These are phyloP conservation scores for Aspergillus intermedius DNA, from an alignment of 2,329 filamentous ascomycete species.

Conservation along the genomic window DNA sequence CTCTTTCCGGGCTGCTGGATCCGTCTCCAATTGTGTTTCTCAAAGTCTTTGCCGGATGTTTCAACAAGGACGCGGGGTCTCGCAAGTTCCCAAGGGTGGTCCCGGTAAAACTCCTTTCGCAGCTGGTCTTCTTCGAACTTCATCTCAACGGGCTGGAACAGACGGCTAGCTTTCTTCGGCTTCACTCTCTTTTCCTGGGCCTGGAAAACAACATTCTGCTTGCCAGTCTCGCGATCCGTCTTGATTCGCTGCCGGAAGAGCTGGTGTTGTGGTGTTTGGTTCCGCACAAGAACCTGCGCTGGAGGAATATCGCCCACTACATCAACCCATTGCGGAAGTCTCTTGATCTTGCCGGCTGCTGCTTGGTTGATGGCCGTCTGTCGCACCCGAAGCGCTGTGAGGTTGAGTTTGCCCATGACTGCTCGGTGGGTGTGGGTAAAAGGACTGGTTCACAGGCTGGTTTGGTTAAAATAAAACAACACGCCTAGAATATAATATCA, in stretches of 20 bases:
- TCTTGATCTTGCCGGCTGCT: slow-evolving; percentile 28
- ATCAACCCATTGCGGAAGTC: slow-evolving; percentile 49
- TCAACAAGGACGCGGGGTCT: slow-evolving; percentile 80
- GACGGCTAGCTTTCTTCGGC: slow-evolving; percentile 59
- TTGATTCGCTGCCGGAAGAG: slow-evolving; percentile 35
- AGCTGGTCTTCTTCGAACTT: slow-evolving; percentile 77
- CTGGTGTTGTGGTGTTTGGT: slow-evolving; percentile 44
- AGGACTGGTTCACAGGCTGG: background rate
- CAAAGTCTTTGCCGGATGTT: slow-evolving; percentile 72
- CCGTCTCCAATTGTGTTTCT: slow-evolving; percentile 71
- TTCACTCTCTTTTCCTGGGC: slow-evolving; percentile 36
- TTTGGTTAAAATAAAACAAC: background rate
- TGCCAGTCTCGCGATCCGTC: slow-evolving; percentile 19
- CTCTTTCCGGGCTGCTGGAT: slow-evolving; percentile 68
- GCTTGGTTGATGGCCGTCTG: slow-evolving; percentile 36
- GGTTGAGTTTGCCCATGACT: slow-evolving; percentile 42
- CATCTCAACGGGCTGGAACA: slow-evolving; percentile 75
- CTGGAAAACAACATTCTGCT: slow-evolving; percentile 32
- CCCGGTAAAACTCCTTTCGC: slow-evolving; percentile 74
- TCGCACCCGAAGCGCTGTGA: slow-evolving; percentile 42
- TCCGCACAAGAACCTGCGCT: slow-evolving; percentile 53
- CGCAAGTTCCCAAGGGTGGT: slow-evolving; percentile 96
- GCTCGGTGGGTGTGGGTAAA: slow-evolving; percentile 1
- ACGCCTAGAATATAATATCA: background rate
- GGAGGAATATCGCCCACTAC: slow-evolving; percentile 54